Conservation (phyloP, 2,329 filamentous ascomycete species). For the Monosporascus sp. region DNA sequence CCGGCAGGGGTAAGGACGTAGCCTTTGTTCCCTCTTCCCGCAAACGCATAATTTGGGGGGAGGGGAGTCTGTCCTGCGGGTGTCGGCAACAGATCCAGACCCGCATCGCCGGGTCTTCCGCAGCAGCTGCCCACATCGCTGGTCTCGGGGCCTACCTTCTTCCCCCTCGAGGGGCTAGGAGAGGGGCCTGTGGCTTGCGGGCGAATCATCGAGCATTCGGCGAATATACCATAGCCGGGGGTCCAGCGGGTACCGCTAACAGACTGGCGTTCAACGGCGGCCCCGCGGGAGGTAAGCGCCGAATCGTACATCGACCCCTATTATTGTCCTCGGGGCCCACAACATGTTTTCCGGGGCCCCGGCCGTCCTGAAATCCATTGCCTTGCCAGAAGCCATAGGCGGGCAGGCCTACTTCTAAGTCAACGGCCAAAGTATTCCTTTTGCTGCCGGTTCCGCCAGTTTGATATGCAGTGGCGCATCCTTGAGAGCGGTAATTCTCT, state of each 20-base stretch:
- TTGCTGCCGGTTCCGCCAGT: too few relatives aligned
- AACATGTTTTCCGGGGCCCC: too few relatives aligned
- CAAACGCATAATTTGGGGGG: not conserved
- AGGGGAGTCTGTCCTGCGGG: too few relatives aligned
- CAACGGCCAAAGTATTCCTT: too few relatives aligned
- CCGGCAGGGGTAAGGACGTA: not conserved
- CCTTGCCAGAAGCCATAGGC: too few relatives aligned
- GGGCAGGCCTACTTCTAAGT: too few relatives aligned
- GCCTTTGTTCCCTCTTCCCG: constrained; percentile 1
- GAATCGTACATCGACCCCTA: too few relatives aligned
- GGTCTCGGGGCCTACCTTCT: constrained; percentile 57
- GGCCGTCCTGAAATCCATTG: too few relatives aligned
- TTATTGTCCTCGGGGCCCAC: too few relatives aligned
- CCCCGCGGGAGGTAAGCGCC: not conserved
- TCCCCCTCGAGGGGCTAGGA: constrained; percentile 33
- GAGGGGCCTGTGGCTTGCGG: constrained; percentile 35
- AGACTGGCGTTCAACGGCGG: constrained; percentile 29
- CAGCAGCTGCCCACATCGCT: constrained; percentile 57
- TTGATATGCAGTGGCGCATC: too few relatives aligned
- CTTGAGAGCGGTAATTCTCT: too few relatives aligned
- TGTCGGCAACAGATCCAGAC: constrained; percentile 23
- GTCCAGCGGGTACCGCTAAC: constrained; percentile 29
- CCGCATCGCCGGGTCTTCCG: constrained; percentile 53
- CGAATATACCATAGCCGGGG: constrained; percentile 32
- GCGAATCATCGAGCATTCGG: constrained; percentile 34